Percentiles rank a stretch among this genome's conserved stretches.
Conservation (phyloP, 352 stramenopile species). For the Phytophthora pini region DNA sequence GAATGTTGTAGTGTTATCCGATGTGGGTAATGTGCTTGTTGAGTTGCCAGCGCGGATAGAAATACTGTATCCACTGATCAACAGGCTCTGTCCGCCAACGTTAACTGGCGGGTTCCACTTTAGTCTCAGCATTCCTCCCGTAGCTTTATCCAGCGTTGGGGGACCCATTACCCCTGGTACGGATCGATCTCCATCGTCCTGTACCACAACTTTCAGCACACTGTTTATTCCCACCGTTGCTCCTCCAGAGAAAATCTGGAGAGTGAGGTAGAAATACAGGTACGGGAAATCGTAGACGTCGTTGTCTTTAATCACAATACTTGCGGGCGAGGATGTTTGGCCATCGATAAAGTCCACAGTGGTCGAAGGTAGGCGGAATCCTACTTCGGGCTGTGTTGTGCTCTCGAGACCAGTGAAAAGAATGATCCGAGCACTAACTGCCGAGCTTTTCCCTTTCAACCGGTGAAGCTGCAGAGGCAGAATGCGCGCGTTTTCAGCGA, state of each 20-base stretch:
- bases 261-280: conserved; percentile 47
- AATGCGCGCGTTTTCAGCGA: conserved; percentile 35
- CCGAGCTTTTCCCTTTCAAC: conserved; percentile 39
- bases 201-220: conserved; percentile 41
- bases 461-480: conserved; percentile 45
- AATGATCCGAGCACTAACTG: conserved; percentile 34
- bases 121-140: conserved; percentile 54
- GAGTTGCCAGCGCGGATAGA: conserved; percentile 18
- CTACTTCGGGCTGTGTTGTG: conserved; percentile 33
- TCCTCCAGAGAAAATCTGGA: conserved; percentile 38
- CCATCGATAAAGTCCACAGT: conserved; percentile 51
- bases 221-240: conserved; percentile 35
- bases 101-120: conserved; percentile 55
- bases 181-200: conserved; percentile 61
- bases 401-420: conserved; percentile 1
- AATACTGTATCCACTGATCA: conserved; percentile 51
- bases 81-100: conserved; percentile 42
- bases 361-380: conserved; percentile 35
- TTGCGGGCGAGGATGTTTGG: conserved; percentile 22
- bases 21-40: conserved; percentile 25
- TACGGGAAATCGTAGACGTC: conserved; percentile 54
- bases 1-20: conserved; percentile 45
- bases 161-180: conserved; percentile 38
- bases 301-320: conserved; percentile 55
- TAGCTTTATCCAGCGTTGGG: conserved; percentile 30